Base-by-base conservation (phyloP, 164 flowering plant genomes). In the Warburgia ugandensis region DNA sequence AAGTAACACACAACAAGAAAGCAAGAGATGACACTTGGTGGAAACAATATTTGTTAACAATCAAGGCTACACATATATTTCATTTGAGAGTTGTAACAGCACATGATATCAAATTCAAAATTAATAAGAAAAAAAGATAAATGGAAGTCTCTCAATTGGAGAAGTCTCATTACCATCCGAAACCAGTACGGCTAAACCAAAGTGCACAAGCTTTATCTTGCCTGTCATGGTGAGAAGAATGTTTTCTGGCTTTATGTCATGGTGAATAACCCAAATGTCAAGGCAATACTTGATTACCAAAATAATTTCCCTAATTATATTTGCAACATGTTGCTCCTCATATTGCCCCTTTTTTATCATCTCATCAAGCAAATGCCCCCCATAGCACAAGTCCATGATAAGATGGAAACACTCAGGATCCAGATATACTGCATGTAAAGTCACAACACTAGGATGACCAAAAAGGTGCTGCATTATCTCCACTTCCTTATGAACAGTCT, bases 401-500 rank as follows among this genome's bases (percentile, higher is more conserved):
- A 92, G 81, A 70, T 92, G 94, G 63, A 85, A 88, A 60, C 68
- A 70, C 1, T 81, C 83, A 0, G n/a, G 10, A 54, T 83, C 95
- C 73, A 87, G 94, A 62, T 81, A 92, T 19, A 87, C 98, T 0
- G 94, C 84, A 38, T 73, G 74, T 64, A 92, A 60, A 19, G 92
- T 86, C 38, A 92, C 95, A 50, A 92, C 82, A 46, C 96, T 83
- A 1, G 81, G 80, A 67, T 92, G 96, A 21, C 95, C 95, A 1
- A 96, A 92, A 5, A 88, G 67, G 37, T 92, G 98, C 72, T 92
- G 98, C 96, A 92, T 92, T 63, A 92, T 92, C 76, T 92, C 98
- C 44, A 87, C 96, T 60, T 92, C 98, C 52, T 84, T 47, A 47
- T 92, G 98, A 45, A 85, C 96, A 0, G 78, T 80, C 68, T 92